Evolutionary conservation across 1,139 yeast genomes (phyloP).

Genomic region (Groenewaldozyma auringiensis): DNA sequence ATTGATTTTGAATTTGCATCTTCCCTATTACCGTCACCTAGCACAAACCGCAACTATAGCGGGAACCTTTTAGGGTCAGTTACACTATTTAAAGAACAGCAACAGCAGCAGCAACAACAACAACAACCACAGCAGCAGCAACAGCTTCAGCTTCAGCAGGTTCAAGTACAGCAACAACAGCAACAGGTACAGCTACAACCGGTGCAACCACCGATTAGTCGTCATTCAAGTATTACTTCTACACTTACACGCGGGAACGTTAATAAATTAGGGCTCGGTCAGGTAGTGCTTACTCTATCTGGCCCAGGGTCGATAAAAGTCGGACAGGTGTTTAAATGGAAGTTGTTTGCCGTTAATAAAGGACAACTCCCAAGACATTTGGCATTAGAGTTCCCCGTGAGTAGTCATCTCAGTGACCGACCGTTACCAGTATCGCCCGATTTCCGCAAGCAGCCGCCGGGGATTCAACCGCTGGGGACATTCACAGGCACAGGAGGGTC

Average conservation of each 20-base stretch:
- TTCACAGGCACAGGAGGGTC: slow-evolving; percentile 13
- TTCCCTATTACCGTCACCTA: not conserved
- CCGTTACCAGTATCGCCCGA: not conserved
- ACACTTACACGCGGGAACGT: not conserved
- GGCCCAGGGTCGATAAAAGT: slow-evolving; percentile 56
- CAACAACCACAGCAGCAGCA: no score
- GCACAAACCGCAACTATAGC: not conserved
- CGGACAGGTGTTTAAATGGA: slow-evolving; percentile 59
- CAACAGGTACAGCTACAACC: not conserved
- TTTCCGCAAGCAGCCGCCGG: not conserved
- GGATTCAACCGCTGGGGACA: not conserved
- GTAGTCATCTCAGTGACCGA: slow-evolving; percentile 13
- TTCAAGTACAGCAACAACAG: no score
- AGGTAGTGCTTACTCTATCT: slow-evolving; percentile 52
- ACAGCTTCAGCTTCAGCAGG: not conserved
- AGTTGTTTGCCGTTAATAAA: slow-evolving; percentile 58
- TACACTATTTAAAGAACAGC: no score
- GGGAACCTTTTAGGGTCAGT: not conserved
- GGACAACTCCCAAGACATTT: slow-evolving; percentile 33
- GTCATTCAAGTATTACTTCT: not conserved
- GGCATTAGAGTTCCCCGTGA: slow-evolving; percentile 36
- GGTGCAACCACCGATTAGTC: not conserved
- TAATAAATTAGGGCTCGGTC: slow-evolving; percentile 22
- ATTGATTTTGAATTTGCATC: slow-evolving; percentile 45
- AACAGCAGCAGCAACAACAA: no score